Conservation (phyloP, 371 early-diverging fungal genomes). For the Mortierella sp. region DNA sequence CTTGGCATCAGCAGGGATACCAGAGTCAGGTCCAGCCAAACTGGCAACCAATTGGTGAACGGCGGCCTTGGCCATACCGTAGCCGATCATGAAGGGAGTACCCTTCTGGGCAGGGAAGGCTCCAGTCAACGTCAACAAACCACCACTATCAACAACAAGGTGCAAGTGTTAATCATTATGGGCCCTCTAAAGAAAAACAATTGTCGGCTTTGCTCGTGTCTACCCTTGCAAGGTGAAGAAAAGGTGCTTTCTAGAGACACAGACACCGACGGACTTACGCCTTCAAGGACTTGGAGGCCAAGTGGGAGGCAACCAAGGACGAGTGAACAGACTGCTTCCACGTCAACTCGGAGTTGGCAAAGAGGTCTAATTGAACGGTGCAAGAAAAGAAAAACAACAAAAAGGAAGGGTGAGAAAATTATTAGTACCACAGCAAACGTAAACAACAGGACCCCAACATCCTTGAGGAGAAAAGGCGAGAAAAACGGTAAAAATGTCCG, state of each 20-base stretch:
- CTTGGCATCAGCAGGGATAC: conserved; percentile 80
- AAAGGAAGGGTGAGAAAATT: conserved; percentile 4
- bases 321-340: conserved; percentile 86
- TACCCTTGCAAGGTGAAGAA: neutral
- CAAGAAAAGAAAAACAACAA: neutral
- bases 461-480: neutral
- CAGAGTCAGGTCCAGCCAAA: conserved; percentile 79
- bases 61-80: conserved; percentile 95
- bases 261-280: conserved; percentile 61
- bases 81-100: conserved; percentile 92
- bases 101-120: conserved; percentile 82
- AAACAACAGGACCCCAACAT: conserved; percentile 43
- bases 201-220: neutral
- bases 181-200: neutral
- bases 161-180: neutral
- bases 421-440: conserved; percentile 16
- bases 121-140: conserved; percentile 88
- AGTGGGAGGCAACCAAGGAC: conserved; percentile 84
- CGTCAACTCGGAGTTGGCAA: conserved; percentile 81
- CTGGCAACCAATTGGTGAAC: conserved; percentile 93
- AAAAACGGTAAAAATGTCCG: neutral
- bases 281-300: conserved; percentile 84
- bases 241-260: neutral
- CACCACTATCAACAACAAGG: conserved; percentile 66
- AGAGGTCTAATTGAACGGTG: conserved; percentile 66